Base-by-base conservation (phyloP, 225 moss, liverwort and hornwort genomes). In the Polytrichum commune region DNA sequence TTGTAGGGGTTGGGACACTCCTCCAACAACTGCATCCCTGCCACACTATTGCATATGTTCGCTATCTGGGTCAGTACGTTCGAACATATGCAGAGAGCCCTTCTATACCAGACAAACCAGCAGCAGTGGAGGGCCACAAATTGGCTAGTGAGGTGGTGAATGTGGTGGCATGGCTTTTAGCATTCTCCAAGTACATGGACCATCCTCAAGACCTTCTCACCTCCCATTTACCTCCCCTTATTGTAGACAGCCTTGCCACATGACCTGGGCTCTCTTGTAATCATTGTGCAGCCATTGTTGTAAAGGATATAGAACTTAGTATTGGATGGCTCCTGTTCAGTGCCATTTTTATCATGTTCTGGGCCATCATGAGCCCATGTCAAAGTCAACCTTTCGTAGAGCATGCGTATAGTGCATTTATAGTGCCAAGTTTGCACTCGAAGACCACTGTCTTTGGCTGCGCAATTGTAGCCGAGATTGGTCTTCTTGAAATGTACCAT, bases 1-100 rank as follows among this genome's bases (percentile, higher is more conserved):
- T 94, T 38, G 84, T 99, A 67, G 98, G 98, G 60, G 74, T 93
- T 62, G 98, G 93, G 29, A 90, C 87, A 10, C 73, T 99, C 30
- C 84, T 99, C 55, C 87, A 85, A 79, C 98, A 99, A 70, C 88
- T 99, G 76, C 98, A 95, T 81, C 91, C 95, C 54, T 91, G 89
- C 27, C 83, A 88, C 32, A 83, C 88, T 57, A 81, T 86, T 56
- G 80, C 81, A 61, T 99, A 99, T 75, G 75, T 99, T 60, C 80
- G 91, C 73, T 82, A 89, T 70, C 58, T 99, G 78, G 98, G 93
- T 64, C 98, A 98, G 66, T 98, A 89, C 56, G 89, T 93, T 65
- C 81, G 90, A 54, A 88, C 98, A 24, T 88, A 89, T 28, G 87
- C 93, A 66, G 98, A 99, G 77, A 80, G 81, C 63, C 80, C 85